A percentile compares a stretch with the other conserved stretches of the same genome.
phyloP scores from a whole-genome alignment of 1,139 yeast species.

The Meyerozyma guilliermondii region DNA sequence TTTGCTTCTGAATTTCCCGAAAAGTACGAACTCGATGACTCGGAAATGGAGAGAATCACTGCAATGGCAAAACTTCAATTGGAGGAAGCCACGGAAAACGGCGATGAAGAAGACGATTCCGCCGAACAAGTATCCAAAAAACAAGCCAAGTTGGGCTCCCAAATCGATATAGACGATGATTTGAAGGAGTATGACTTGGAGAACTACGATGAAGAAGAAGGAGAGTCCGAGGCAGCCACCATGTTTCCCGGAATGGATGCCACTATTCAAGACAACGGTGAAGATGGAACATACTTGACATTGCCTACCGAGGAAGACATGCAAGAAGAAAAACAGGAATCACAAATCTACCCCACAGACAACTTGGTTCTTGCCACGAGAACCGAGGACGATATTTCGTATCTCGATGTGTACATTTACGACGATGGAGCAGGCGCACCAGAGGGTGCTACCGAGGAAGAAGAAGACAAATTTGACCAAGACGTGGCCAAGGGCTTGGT shows the following conservation, averaged over 20 bases:
- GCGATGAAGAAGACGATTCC: slow-evolving; percentile 14
- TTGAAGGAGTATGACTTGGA: slow-evolving; percentile 85
- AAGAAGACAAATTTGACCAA: slow-evolving; percentile 54
- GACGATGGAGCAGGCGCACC: slow-evolving; percentile 92
- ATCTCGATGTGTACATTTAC: slow-evolving; percentile 87
- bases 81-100: slow-evolving; percentile 50
- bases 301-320: slow-evolving; percentile 64
- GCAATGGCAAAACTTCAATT: slow-evolving; percentile 81
- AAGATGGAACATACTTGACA: slow-evolving; percentile 58
- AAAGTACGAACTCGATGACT: slow-evolving; percentile 82
- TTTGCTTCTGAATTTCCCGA: slow-evolving; percentile 91
- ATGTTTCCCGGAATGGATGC: slow-evolving; percentile 72
- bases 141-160: slow-evolving; percentile 34
- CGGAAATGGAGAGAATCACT: slow-evolving; percentile 86
- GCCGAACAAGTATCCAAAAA: slow-evolving; percentile 5
- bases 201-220: slow-evolving; percentile 67
- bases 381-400: slow-evolving; percentile 93
- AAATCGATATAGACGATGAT: slow-evolving; percentile 70
- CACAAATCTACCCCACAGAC: slow-evolving; percentile 86
- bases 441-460: slow-evolving; percentile 53
- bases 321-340: slow-evolving; percentile 71
- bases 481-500: slow-evolving; percentile 67
- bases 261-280: slow-evolving; percentile 49
- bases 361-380: slow-evolving; percentile 86
- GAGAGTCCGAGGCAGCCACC: slow-evolving; percentile 42